phyloP scores from a whole-genome alignment of 495 filamentous ascomycete genomes.

The Friedmanniomyces endolithicus region DNA sequence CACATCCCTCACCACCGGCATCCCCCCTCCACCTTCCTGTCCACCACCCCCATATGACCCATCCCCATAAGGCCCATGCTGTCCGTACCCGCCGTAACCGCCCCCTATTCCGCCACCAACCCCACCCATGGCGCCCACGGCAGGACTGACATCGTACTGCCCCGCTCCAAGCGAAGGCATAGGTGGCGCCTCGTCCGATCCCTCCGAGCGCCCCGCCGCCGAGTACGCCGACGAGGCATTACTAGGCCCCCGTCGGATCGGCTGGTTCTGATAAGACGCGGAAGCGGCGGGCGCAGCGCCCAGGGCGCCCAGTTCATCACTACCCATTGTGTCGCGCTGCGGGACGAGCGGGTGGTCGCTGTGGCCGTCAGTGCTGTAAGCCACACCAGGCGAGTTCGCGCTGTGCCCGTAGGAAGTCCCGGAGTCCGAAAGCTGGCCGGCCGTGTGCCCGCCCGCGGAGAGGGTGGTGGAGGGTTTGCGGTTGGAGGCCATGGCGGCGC shows the following conservation, averaged over 20 bases:
- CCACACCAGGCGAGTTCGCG: conserved; percentile 54
- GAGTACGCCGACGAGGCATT: conserved; percentile 97
- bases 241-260: conserved; percentile 75
- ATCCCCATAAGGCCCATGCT: neutral
- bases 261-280: conserved; percentile 39
- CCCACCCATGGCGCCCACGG: too few species aligned
- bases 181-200: conserved; percentile 57
- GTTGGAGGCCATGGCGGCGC: conserved; percentile 63
- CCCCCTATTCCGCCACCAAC: neutral
- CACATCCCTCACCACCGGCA: conserved; percentile 89
- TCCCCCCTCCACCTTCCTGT: conserved; percentile 39
- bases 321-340: conserved; percentile 43
- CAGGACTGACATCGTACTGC: conserved; percentile 36
- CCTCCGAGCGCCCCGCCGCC: conserved; percentile 65
- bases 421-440: conserved; percentile 59
- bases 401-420: conserved; percentile 43
- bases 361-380: conserved; percentile 57
- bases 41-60: conserved; percentile 14
- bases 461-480: conserved; percentile 81
- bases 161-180: conserved; percentile 29
- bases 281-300: conserved; percentile 55
- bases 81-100: neutral
- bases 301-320: conserved; percentile 47
- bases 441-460: conserved; percentile 58
- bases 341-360: conserved; percentile 56